A percentile compares a stretch with the other conserved stretches of the same genome.
Evolutionary conservation across 768 basidiomycete genomes (phyloP).

Genomic region (Cystofilobasidium macerans): DNA sequence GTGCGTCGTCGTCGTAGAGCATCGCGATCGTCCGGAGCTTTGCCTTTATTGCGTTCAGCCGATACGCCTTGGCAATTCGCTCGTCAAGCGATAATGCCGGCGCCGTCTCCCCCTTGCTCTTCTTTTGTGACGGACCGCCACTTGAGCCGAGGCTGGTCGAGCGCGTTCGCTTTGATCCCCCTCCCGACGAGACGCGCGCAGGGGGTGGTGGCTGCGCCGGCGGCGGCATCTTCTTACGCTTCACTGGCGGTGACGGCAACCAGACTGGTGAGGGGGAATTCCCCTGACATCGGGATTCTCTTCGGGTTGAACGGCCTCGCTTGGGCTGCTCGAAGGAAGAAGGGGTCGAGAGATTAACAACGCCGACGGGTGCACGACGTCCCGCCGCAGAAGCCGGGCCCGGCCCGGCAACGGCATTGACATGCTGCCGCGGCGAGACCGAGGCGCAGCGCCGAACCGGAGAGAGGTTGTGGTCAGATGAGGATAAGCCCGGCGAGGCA

Average conservation of each 20-base stretch:
- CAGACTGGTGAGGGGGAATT: too few relatives aligned
- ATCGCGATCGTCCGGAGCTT: not conserved
- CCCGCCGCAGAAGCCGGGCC: not conserved
- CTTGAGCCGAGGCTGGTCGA: not conserved
- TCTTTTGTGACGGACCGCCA: not conserved
- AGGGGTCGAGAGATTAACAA: not conserved
- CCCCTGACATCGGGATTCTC: too few relatives aligned
- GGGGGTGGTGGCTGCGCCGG: too few relatives aligned
- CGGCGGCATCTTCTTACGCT: not conserved
- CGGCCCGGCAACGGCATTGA: slow-evolving; percentile 3
- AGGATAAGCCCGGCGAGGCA: not conserved
- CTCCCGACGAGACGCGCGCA: too few relatives aligned
- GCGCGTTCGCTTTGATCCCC: not conserved
- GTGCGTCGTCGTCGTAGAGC: not conserved
- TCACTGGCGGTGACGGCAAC: not conserved
- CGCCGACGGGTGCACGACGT: not conserved
- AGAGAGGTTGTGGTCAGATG: not conserved
- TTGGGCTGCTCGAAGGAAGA: too few relatives aligned
- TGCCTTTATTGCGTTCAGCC: not conserved
- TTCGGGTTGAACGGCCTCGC: too few relatives aligned
- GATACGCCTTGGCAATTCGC: not conserved
- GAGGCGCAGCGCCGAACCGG: not conserved
- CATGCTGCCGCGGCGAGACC: not conserved
- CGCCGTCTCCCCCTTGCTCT: not conserved
- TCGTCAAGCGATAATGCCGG: not conserved